Conservation (phyloP, 179 eudicot genomes). For the Beta lomatogona region DNA sequence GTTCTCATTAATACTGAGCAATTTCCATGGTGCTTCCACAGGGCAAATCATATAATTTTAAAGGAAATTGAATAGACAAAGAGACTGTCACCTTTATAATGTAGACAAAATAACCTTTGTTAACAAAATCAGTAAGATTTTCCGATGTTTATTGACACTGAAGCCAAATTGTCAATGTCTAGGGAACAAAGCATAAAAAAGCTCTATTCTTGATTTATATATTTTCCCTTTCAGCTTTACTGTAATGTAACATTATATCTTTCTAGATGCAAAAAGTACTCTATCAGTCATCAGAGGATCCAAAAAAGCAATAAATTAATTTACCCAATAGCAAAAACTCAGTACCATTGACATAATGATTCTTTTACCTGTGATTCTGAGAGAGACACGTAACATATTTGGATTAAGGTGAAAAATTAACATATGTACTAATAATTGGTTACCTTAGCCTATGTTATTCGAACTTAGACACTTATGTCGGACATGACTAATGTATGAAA, state of each 20-base stretch:
- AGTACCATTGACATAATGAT: slow-evolving; percentile 12
- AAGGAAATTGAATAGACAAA: slow-evolving; percentile 7
- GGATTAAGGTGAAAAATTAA: too few relatives aligned
- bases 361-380: slow-evolving; percentile 23
- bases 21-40: background rate
- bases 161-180: slow-evolving; percentile 21
- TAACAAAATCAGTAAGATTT: slow-evolving; percentile 12
- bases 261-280: slow-evolving; percentile 26
- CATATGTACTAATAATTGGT: too few relatives aligned
- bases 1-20: slow-evolving; percentile 9
- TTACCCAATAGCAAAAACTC: slow-evolving; percentile 13
- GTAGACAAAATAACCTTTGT: slow-evolving; percentile 8
- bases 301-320: slow-evolving; percentile 24
- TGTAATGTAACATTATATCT: slow-evolving; percentile 11
- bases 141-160: slow-evolving; percentile 17
- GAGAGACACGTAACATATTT: background rate
- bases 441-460: too few relatives aligned
- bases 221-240: background rate
- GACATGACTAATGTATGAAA: too few relatives aligned
- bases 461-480: too few relatives aligned
- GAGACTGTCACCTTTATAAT: slow-evolving; percentile 15
- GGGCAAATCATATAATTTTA: background rate
- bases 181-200: slow-evolving; percentile 13
- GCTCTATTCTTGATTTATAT: background rate
- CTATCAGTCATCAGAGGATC: slow-evolving; percentile 3